These are phyloP conservation scores for Candida ponderosae DNA, from an alignment of 805 yeast genomes.

Conservation along the genomic window DNA sequence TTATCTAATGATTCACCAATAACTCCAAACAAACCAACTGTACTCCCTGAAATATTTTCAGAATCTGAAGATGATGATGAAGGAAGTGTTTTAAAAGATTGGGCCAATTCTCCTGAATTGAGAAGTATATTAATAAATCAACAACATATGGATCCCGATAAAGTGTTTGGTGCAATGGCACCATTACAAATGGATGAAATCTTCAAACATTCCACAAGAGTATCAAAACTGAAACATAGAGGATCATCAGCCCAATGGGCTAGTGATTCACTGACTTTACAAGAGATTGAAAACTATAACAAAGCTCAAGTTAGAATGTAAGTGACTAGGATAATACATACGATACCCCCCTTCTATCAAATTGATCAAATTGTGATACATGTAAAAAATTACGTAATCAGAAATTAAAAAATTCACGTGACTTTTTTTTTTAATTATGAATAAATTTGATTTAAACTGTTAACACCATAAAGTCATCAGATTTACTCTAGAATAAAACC, in stretches of 20 bases:
- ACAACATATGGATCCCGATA: slow-evolving; percentile 54
- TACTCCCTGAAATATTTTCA: slow-evolving; percentile 38
- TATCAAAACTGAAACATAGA: slow-evolving; percentile 45
- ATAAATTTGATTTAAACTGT: no score
- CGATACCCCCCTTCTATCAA: no score
- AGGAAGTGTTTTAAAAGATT: slow-evolving; percentile 39
- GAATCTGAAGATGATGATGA: slow-evolving; percentile 50
- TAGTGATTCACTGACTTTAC: slow-evolving; percentile 34
- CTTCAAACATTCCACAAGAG: slow-evolving; percentile 37
- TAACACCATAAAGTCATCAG: no score
- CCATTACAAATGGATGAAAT: slow-evolving; percentile 63
- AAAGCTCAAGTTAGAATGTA: slow-evolving; percentile 9
- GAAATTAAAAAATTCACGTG: no score
- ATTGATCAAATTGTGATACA: no score
- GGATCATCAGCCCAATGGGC: slow-evolving; percentile 43
- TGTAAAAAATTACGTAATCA: no score
- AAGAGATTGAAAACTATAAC: slow-evolving; percentile 41
- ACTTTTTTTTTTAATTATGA: no score
- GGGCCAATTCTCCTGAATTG: slow-evolving; percentile 59
- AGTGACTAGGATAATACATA: no score
- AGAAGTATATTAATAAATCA: slow-evolving; percentile 34
- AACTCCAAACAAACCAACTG: slow-evolving; percentile 15
- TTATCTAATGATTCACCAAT: slow-evolving; percentile 4
- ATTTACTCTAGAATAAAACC: no score
- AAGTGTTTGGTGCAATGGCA: slow-evolving; percentile 69